Percentiles rank a stretch among this genome's conserved stretches.
phyloP scores from a whole-genome alignment of 2,329 filamentous ascomycete species.

The Aspergillus fumigatus region DNA sequence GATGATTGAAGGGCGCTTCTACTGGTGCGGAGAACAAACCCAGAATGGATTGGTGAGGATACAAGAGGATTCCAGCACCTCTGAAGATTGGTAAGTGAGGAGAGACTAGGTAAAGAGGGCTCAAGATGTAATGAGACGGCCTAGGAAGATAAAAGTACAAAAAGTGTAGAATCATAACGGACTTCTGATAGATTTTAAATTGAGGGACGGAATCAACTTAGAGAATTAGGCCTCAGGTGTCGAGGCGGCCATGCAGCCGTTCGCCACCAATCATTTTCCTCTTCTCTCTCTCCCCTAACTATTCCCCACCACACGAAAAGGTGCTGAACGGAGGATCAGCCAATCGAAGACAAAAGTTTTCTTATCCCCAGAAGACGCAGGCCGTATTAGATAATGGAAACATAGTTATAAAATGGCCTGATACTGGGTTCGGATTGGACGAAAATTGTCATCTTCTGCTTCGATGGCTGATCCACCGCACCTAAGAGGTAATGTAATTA shows the following conservation, averaged over 20 bases:
- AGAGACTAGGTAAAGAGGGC: background rate
- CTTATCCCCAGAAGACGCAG: background rate
- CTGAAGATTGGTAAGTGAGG: background rate
- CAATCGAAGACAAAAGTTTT: background rate
- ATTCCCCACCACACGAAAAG: background rate
- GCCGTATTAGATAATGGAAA: background rate
- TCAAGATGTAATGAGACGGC: conserved; percentile 6
- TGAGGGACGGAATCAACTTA: background rate
- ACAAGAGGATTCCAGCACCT: conserved; percentile 1
- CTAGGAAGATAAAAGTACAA: conserved; percentile 2
- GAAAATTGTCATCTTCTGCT: background rate
- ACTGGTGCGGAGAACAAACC: background rate
- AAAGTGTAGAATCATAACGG: background rate
- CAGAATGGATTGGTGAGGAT: background rate
- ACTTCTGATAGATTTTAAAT: background rate
- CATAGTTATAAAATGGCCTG: background rate
- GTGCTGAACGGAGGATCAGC: background rate
- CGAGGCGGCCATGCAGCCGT: background rate
- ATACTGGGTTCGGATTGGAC: background rate
- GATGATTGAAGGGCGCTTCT: background rate
- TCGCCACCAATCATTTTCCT: background rate
- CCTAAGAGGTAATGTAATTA: background rate
- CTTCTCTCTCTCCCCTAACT: background rate
- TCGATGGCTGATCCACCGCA: background rate
- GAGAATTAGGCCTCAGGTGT: background rate